Base-by-base conservation (phyloP, 257 asterid species). In the Pogostemon cablin region DNA sequence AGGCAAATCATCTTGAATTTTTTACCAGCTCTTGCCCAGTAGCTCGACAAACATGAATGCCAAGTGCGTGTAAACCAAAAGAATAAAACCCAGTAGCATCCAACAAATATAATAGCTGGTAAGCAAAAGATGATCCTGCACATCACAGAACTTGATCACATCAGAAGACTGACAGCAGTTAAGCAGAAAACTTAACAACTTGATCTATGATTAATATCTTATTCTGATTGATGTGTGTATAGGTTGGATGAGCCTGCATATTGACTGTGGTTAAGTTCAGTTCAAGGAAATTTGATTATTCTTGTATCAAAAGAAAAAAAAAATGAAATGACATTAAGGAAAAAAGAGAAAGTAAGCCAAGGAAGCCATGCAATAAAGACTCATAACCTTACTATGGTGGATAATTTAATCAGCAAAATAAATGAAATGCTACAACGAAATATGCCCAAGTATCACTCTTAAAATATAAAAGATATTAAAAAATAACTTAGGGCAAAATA, bases 11-110 rank as follows among this genome's bases (percentile, higher is more conserved):
- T 74, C 72, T 53, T 17, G 20, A 58, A 74, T 46, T 58, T 52
- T 76, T 43, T 86, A 95, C 98, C 97, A 95, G 79, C 78, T 91
- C 99, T 80, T 95, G 99, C 50, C 99, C 99, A 67, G 99, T 95
- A 34, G 99, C 98, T 79, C 98, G 95, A 67, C 98, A 95, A 75
- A 95, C 97, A 81, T 95, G 93, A 77, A 95, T 81, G 6, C 93
- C 95, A 71, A 95, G 89, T 56, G 92, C 98, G 80, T 91, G 98
- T 67, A 95, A 80, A 79, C 97, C 98, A 48, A 86, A 68, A 50
- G 92, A 80, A 83, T 91, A 91, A 83, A 95, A 95, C 75, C 98
- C 96, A 42, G 97, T 95, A 67, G 99, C 97, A 77, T 95, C 97
- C 90, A 95, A 75, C 85, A 95, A 81, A 81, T 89, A 95, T 74